A percentile compares a stretch with the other conserved stretches of the same genome.
These are phyloP conservation scores for Margaritispora aquatica DNA, from an alignment of 495 filamentous ascomycete species.

Conservation along the genomic window DNA sequence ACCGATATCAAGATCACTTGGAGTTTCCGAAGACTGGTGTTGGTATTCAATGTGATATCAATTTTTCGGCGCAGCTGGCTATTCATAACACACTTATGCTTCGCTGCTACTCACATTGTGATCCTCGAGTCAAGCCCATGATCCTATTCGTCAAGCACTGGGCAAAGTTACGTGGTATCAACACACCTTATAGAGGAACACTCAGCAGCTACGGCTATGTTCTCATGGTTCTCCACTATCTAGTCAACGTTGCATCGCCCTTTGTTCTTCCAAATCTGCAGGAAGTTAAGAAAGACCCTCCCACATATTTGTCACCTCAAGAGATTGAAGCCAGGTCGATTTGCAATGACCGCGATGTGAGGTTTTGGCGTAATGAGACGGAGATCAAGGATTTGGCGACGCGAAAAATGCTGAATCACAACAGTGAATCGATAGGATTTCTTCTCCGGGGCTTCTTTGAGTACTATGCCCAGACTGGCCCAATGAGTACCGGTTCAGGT, in stretches of 20 bases:
- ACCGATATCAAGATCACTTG: conserved; percentile 47
- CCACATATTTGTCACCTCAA: conserved; percentile 31
- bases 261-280: conserved; percentile 80
- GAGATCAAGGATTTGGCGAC: conserved; percentile 49
- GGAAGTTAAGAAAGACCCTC: conserved; percentile 35
- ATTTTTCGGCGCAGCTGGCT: conserved; percentile 72
- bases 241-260: conserved; percentile 69
- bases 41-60: conserved; percentile 79
- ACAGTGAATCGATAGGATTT: conserved; percentile 53
- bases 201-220: conserved; percentile 83
- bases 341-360: conserved; percentile 53
- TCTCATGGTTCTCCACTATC: conserved; percentile 89
- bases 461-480: conserved; percentile 58
- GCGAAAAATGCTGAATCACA: conserved; percentile 47
- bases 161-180: conserved; percentile 76
- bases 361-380: conserved; percentile 62
- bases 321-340: conserved; percentile 27
- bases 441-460: conserved; percentile 75
- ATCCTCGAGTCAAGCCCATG: conserved; percentile 65
- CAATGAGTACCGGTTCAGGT: conserved; percentile 32
- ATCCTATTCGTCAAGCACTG: conserved; percentile 79
- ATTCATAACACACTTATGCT: conserved; percentile 74
- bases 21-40: conserved; percentile 65
- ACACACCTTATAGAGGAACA: conserved; percentile 73
- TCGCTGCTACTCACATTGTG: conserved; percentile 68